A percentile compares a stretch with the other conserved stretches of the same genome.
These are phyloP conservation scores for Quercus suber DNA, from an alignment of 306 rosid species.

Conservation along the genomic window DNA sequence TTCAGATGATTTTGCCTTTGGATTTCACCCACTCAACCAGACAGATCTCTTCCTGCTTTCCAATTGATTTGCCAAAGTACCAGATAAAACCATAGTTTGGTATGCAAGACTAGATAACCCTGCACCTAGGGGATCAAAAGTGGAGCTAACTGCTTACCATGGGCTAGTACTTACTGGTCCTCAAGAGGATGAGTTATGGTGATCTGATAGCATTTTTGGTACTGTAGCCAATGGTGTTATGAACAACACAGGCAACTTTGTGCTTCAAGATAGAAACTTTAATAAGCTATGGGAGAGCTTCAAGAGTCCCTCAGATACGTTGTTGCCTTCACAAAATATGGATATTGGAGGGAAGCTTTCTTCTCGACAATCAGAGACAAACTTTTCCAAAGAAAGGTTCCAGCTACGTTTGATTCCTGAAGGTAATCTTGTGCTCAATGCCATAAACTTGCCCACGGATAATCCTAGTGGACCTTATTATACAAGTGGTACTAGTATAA, in stretches of 20 bases:
- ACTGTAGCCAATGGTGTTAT: conserved; percentile 21
- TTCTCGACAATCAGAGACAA: conserved; percentile 16
- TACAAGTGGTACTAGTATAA: background rate
- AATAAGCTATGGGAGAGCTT: conserved; percentile 48
- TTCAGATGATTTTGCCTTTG: conserved; percentile 44
- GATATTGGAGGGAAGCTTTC: conserved; percentile 25
- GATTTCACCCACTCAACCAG: conserved; percentile 29
- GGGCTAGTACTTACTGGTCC: conserved; percentile 35
- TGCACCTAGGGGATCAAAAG: conserved; percentile 41
- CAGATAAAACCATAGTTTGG: conserved; percentile 47
- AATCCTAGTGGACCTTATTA: conserved; percentile 27
- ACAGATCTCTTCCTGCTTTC: conserved; percentile 20
- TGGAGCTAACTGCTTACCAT: conserved; percentile 20
- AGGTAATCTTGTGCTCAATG: conserved; percentile 37
- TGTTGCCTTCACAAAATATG: conserved; percentile 46
- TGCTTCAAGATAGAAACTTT: conserved; percentile 16
- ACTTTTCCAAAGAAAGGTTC: conserved; percentile 39
- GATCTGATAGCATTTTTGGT: background rate
- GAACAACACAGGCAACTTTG: conserved; percentile 46
- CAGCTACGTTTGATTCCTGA: conserved; percentile 3
- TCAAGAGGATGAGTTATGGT: conserved; percentile 30
- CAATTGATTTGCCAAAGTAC: conserved; percentile 45
- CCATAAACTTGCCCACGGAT: conserved; percentile 31
- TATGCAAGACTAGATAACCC: conserved; percentile 25
- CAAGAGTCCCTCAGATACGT: conserved; percentile 28